Evolutionary conservation across 2,329 filamentous ascomycete species (phyloP).

Genomic region (Exophiala sp.): DNA sequence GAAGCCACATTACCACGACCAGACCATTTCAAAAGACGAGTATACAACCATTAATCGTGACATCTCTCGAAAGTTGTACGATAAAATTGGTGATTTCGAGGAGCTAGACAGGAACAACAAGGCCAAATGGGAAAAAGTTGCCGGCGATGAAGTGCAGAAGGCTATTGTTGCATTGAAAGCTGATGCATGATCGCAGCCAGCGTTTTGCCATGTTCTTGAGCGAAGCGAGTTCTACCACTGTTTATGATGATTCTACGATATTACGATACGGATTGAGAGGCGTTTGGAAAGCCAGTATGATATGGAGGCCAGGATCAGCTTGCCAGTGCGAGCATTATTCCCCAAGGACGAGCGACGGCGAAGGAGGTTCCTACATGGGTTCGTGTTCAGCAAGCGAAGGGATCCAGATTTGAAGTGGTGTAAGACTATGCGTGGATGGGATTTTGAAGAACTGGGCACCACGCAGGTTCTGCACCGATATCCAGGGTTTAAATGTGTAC

Average conservation of each 20-base stretch:
- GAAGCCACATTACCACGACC: conserved; percentile 76
- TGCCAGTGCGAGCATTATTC: not conserved
- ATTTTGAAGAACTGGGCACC: too few species aligned
- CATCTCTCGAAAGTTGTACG: conserved; percentile 85
- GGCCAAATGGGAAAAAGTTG: conserved; percentile 70
- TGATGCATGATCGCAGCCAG: conserved; percentile 9
- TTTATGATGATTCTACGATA: conserved; percentile 15
- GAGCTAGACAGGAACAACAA: conserved; percentile 64
- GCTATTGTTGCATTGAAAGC: conserved; percentile 44
- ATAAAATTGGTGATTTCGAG: conserved; percentile 53
- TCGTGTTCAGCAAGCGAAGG: too few species aligned
- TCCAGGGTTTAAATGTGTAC: too few species aligned
- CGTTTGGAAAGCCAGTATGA: conserved; percentile 3
- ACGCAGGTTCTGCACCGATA: too few species aligned
- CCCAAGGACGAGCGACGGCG: not conserved
- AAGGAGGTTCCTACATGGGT: not conserved
- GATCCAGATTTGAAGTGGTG: too few species aligned
- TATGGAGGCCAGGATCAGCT: not conserved
- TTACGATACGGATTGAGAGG: conserved; percentile 10
- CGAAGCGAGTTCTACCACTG: not conserved
- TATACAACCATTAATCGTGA: conserved; percentile 90
- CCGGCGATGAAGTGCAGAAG: conserved; percentile 71
- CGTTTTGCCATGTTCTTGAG: conserved; percentile 2
- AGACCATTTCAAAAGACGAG: conserved; percentile 78
- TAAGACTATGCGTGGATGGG: too few species aligned